Conservation (phyloP, 2,329 filamentous ascomycete species). For the Ascocoryne sarcoides region DNA sequence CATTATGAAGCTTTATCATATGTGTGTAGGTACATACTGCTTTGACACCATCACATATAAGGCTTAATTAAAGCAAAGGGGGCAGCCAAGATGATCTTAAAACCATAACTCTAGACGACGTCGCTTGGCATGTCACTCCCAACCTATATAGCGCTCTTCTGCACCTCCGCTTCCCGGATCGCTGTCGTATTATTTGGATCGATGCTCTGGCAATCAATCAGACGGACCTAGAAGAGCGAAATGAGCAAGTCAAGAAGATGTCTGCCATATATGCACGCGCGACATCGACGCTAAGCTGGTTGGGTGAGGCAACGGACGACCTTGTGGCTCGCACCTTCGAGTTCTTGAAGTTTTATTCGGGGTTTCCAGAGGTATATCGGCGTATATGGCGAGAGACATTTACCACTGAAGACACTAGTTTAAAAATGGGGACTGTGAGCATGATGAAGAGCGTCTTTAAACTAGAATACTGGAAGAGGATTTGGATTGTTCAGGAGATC, state of each 20-base stretch:
- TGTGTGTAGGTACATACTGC: neutral
- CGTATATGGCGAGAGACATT: neutral
- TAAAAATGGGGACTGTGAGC: neutral
- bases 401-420: neutral
- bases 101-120: neutral
- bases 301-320: neutral
- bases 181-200: conserved; percentile 1
- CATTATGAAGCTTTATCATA: conserved; percentile 1
- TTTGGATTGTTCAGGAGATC: conserved; percentile 1
- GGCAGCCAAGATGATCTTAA: conserved; percentile 1
- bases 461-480: neutral
- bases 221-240: neutral
- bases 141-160: conserved; percentile 1
- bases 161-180: conserved; percentile 1
- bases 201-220: conserved; percentile 1
- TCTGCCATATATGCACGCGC: conserved; percentile 1
- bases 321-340: neutral
- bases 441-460: neutral
- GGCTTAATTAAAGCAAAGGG: neutral
- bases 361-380: neutral
- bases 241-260: conserved; percentile 1
- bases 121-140: neutral
- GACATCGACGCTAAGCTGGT: neutral
- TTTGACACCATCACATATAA: neutral
- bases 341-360: conserved; percentile 1